These are phyloP conservation scores for Gnetum montanum DNA, from an alignment of 75 land plant species.

Conservation along the genomic window DNA sequence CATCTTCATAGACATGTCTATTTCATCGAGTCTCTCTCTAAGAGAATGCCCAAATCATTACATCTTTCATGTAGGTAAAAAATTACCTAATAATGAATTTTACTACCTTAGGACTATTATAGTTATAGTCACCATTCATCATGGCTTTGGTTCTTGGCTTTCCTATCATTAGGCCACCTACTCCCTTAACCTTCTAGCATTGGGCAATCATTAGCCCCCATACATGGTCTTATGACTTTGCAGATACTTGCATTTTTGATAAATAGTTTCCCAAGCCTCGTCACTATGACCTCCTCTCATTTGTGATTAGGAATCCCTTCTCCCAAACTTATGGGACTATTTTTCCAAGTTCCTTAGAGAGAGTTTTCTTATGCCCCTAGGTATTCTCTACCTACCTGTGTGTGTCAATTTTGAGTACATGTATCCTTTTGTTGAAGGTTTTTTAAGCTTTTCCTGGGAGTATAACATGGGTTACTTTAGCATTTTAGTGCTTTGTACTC, in stretches of 20 bases:
- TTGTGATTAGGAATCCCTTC: too few relatives aligned
- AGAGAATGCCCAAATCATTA: not conserved
- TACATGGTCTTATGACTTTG: not conserved
- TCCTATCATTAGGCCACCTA: too few relatives aligned
- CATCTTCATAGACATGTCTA: slow-evolving; percentile 1
- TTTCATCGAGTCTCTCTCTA: not conserved
- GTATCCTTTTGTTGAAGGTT: not conserved
- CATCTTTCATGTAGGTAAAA: not conserved
- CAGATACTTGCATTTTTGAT: not conserved
- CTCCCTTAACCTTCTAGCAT: too few relatives aligned
- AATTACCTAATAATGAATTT: not conserved
- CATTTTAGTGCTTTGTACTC: not conserved
- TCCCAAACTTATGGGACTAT: not conserved
- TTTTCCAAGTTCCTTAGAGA: not conserved
- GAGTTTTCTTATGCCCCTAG: not conserved
- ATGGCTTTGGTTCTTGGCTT: too few relatives aligned
- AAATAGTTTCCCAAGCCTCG: not conserved
- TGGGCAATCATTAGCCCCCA: too few relatives aligned
- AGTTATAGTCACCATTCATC: too few relatives aligned
- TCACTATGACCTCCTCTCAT: not conserved
- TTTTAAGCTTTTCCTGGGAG: not conserved
- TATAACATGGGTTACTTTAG: not conserved
- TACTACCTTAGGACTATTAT: too few relatives aligned
- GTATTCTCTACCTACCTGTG: not conserved
- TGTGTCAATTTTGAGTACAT: not conserved